phyloP scores from a whole-genome alignment of 768 basidiomycete species.

The Suillus weaverae region DNA sequence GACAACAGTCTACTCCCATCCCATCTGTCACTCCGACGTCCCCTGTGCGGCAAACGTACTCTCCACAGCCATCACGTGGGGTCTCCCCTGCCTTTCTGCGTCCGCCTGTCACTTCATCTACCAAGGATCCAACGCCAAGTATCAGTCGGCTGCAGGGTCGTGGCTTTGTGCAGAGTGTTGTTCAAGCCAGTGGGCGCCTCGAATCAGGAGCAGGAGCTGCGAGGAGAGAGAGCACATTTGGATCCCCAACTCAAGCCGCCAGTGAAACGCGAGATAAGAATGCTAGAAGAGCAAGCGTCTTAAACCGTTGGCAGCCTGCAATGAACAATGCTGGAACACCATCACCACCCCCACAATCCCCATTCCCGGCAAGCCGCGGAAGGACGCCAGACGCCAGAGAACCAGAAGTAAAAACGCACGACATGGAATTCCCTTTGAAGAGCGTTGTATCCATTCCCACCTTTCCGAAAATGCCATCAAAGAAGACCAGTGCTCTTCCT shows the following conservation, averaged over 20 bases:
- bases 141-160: slow-evolving; percentile 81
- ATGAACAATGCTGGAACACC: slow-evolving; percentile 33
- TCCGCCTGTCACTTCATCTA: slow-evolving; percentile 34
- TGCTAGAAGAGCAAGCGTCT: slow-evolving; percentile 47
- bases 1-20: slow-evolving; percentile 34
- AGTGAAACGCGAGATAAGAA: slow-evolving; percentile 39
- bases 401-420: slow-evolving; percentile 29
- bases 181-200: slow-evolving; percentile 63
- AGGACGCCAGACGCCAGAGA: slow-evolving; percentile 35
- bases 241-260: slow-evolving; percentile 32
- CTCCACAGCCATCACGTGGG: slow-evolving; percentile 40
- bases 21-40: slow-evolving; percentile 39
- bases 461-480: slow-evolving; percentile 30
- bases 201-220: slow-evolving; percentile 34
- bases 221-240: slow-evolving; percentile 22
- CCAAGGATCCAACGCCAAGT: slow-evolving; percentile 79
- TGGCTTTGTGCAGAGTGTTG: slow-evolving; percentile 83
- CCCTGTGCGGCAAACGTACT: slow-evolving; percentile 41
- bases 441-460: slow-evolving; percentile 44
- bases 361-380: slow-evolving; percentile 41
- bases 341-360: slow-evolving; percentile 36
- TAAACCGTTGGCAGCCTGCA: slow-evolving; percentile 69
- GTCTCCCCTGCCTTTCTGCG: slow-evolving; percentile 63
- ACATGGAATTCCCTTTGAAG: slow-evolving; percentile 36
- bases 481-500: slow-evolving; percentile 22